Evolutionary conservation across 306 rosid species (phyloP), one percentile per base, ranked within the genome.

Genomic region (Ormosia emarginata): DNA sequence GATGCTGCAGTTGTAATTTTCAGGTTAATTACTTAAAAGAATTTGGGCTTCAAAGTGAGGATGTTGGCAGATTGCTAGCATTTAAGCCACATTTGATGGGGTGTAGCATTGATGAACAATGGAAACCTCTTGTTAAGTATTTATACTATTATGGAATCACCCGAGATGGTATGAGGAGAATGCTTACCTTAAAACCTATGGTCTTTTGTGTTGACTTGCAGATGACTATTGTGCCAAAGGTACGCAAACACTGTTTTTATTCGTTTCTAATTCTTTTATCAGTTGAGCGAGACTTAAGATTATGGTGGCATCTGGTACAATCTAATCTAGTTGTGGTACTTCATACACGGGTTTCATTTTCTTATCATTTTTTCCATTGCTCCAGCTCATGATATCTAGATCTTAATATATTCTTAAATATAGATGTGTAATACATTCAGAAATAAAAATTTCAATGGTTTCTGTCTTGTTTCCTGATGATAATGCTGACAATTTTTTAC

Each of bases 121-220:
- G 97, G 98, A 93, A 91, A 79, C 98, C 98, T 80, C 94, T 95
- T 83, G 94, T 90, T 32, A 93, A 89, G 90, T 93, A 95, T 77
- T 82, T 93, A 47, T 91, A 93, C 80, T 95, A 93, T 85, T 89
- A 57, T 73, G 98, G 98, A 64, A 85, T 95, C 61, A 84, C 97
- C 52, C 85, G 88, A 78, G 98, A 95, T 75, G 98, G 98, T 71
- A 90, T 95, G 97, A 91, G 85, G 91, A 91, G 98, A 85, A 93
- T 95, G 81, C 98, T 95, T 77, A 81, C 76, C 59, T 71, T 90
- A 70, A 95, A 93, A 85, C 98, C 98, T 33, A 92, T 95, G 84
- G 88, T 95, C 18, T 95, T 93, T 83, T 95, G 98, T 74, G 50
- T 83, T 17, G 94, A 93, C 88, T 81, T 93, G 91, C 86, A 93